Evolutionary conservation across 176 grass and related monocot genomes (phyloP).

Genomic region (Guadua angustifolia): DNA sequence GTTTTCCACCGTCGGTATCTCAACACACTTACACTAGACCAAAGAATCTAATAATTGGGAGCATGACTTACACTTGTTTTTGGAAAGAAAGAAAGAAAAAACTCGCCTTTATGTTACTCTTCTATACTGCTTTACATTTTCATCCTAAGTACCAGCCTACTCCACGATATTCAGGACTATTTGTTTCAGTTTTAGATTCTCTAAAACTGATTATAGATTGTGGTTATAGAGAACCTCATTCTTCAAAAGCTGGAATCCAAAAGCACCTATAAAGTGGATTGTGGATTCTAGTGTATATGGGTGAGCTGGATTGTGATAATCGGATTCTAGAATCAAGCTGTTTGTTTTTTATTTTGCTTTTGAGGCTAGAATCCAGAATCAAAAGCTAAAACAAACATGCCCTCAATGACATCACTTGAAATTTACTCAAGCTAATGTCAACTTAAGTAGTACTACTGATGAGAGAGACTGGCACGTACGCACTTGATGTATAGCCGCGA

Average conservation of each 20-base stretch:
- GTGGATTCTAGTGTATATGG: too few relatives aligned
- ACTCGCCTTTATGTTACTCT: neutral
- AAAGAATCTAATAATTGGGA: conserved; percentile 45
- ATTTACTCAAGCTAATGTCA: conserved; percentile 22
- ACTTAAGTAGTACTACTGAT: neutral
- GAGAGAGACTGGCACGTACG: neutral
- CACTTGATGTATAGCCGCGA: neutral
- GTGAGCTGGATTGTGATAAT: too few relatives aligned
- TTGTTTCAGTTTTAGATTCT: too few relatives aligned
- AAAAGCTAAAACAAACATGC: too few relatives aligned
- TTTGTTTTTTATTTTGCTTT: too few relatives aligned
- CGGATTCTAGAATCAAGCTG: too few relatives aligned
- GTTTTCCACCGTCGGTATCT: conserved; percentile 47
- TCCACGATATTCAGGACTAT: neutral
- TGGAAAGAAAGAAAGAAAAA: neutral
- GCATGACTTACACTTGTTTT: neutral
- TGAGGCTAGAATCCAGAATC: too few relatives aligned
- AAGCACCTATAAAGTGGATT: too few relatives aligned
- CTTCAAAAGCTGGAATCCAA: too few relatives aligned
- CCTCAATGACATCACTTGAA: conserved; percentile 33
- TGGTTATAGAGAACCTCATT: too few relatives aligned
- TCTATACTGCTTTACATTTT: neutral
- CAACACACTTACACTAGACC: neutral
- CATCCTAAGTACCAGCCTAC: neutral
- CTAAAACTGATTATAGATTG: too few relatives aligned